Evolutionary conservation across 2,329 filamentous ascomycete genomes (phyloP), one percentile per base, ranked within the genome.

Genomic region (Aspergillus udagawae): DNA sequence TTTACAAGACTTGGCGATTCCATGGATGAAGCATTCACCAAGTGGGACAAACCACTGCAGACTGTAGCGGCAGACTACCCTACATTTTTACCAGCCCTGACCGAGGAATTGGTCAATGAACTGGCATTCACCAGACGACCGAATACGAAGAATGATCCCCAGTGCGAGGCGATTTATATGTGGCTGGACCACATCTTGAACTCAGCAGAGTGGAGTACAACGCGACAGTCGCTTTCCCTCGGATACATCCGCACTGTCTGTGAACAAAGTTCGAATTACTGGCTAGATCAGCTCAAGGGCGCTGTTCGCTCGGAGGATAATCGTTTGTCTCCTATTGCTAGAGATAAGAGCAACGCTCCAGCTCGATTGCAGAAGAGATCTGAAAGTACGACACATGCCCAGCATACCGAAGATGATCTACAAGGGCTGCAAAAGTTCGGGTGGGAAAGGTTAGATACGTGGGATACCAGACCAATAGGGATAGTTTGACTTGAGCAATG

Each of bases 131-230:
- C 63, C 29, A 54, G 52, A 3, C 38, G 55, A 35, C 42, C 60
- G 45, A 54, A 66, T 56, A 27, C 58, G 32, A 63, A 69, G 28
- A 49, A 60, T 27, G 67, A 76, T 58, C 65, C 73, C 0, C 61
- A 66, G 6, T 67, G 67, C 38, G 79, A 83, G 67, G 79, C 73
- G 1, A 53, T 79, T 32, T 79, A 73, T 59, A 67, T 75, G 35
- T 85, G 82, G 82, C 62, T 82, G 27, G 62, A 75, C 8, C 79
- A 83, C 63, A 70, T 84, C 9, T 62, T 82, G 27, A 67, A 67
- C 4, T 74, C 74, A 10, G 52, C 68, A 3, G 64, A 67, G 1
- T 81, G 77, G 77, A 63, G 63, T 10, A 61, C 61, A 29, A 60
- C 68, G 35, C 64, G 68, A 32, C 63, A 57, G 29, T 56, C 65